Evolutionary conservation across 163 green algal species (phyloP), one percentile per base, ranked within the genome.

Genomic region (Scenedesmus sp.): DNA sequence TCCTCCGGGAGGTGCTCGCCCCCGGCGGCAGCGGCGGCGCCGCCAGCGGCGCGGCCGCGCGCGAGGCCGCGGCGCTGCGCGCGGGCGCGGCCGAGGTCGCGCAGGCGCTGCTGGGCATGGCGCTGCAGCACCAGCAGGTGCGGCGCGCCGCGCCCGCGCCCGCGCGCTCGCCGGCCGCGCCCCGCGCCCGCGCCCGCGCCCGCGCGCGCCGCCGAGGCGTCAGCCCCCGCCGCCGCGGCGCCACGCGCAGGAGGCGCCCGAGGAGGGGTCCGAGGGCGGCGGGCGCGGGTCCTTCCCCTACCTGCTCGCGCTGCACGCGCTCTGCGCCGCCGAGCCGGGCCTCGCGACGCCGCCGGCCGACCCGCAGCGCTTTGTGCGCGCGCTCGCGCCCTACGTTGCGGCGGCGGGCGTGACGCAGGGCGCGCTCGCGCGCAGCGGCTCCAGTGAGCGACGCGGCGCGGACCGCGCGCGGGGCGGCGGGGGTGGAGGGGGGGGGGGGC

Each of bases 251-350:
- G 64, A 73, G 5, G 45, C 44, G 15, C 17, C 17, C 54, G 58
- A 34, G 6, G 58, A 70, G 20, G 71, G 28, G 34, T 54, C 34
- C 10, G 39, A 26, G 15, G 56, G 18, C 18, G 36, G 18, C n/a
- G 39, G 13, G 9, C 15, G 4, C 39, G 62, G 13, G 13, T 17
- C 14, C 2, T 83, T 83, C 45, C 33, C 33, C n/a, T 81, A 81
- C 65, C 82, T 92, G 74, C 89, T 94, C 82, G 86, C 88, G 17
- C 83, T 97, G 72, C 90, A 96, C 83, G 92, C 88, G 4, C 75
- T 96, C 34, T 86, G 70, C 20, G 45, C 83, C 6, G 87, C 91
- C 0, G 87, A 95, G 48, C 66, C 85, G 9, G 44, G 64, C 24
- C 81, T 95, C 62, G 91, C 88, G 60, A 81, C 88, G 34, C 87